A percentile compares a stretch with the other conserved stretches of the same genome.
Evolutionary conservation across 2,329 filamentous ascomycete species (phyloP).

Genomic region (Lecanicillium sp.): DNA sequence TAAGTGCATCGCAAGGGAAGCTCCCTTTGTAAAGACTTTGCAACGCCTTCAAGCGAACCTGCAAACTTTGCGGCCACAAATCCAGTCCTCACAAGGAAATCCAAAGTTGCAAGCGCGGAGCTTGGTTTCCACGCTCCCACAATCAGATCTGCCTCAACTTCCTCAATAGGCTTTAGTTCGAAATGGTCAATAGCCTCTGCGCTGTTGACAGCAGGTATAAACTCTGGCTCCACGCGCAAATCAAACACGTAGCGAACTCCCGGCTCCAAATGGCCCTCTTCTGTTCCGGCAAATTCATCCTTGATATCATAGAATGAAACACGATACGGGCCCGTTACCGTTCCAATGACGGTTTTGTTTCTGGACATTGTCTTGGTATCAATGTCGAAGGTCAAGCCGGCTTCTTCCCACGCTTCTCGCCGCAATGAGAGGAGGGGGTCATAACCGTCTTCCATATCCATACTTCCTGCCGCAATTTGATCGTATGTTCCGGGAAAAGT

Average conservation of each 20-base stretch:
- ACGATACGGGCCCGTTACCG: constrained; percentile 13
- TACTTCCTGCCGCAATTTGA: constrained; percentile 27
- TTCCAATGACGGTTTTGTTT: constrained; percentile 14
- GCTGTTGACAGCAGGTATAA: constrained; percentile 15
- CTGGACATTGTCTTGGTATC: constrained; percentile 13
- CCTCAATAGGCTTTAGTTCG: constrained; percentile 17
- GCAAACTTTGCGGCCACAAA: constrained; percentile 17
- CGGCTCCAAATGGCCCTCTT: constrained; percentile 26
- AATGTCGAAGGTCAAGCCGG: constrained; percentile 18
- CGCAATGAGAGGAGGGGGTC: constrained; percentile 19
- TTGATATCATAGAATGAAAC: constrained; percentile 28
- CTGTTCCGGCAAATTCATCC: constrained; percentile 18
- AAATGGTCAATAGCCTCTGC: constrained; percentile 22
- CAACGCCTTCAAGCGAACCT: constrained; percentile 2
- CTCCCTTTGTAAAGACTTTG: constrained; percentile 3
- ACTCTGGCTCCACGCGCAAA: constrained; percentile 18
- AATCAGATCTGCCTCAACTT: constrained; percentile 20
- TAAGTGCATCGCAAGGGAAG: constrained; percentile 3
- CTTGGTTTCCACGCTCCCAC: constrained; percentile 27
- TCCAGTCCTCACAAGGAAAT: constrained; percentile 24
- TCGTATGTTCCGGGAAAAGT: constrained; percentile 27
- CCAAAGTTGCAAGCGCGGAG: constrained; percentile 29
- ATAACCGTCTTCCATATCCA: constrained; percentile 20
- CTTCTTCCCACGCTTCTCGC: constrained; percentile 26
- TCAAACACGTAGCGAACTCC: constrained; percentile 29